phyloP scores from a whole-genome alignment of 2,329 filamentous ascomycete species.

The Penicillium sp. region DNA sequence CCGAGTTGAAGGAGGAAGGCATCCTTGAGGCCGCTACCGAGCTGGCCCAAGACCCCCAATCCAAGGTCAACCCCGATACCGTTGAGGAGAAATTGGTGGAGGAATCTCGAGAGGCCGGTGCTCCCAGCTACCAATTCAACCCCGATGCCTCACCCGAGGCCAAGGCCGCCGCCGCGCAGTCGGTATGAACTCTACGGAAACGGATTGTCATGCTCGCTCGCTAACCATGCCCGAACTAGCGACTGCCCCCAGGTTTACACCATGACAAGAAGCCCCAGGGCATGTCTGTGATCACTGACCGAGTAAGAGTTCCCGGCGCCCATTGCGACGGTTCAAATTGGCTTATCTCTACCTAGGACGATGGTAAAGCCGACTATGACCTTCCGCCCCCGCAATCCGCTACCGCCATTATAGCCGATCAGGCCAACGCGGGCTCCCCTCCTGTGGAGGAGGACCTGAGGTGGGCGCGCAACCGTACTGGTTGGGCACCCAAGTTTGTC shows the following conservation, averaged over 20 bases:
- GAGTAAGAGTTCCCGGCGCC: conserved; percentile 43
- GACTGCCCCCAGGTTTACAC: conserved; percentile 61
- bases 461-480: conserved; percentile 60
- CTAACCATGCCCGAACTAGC: conserved; percentile 41
- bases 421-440: conserved; percentile 52
- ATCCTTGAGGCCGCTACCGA: conserved; percentile 67
- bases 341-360: conserved; percentile 48
- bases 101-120: conserved; percentile 73
- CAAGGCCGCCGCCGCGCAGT: conserved; percentile 73
- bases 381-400: conserved; percentile 69
- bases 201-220: background rate
- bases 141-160: conserved; percentile 76
- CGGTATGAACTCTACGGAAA: conserved; percentile 52
- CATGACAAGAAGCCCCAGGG: conserved; percentile 43
- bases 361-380: conserved; percentile 66
- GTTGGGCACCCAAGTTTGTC: conserved; percentile 86
- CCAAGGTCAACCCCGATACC: conserved; percentile 61
- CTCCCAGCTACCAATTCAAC: conserved; percentile 78
- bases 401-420: conserved; percentile 44
- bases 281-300: conserved; percentile 66
- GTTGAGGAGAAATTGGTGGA: conserved; percentile 70
- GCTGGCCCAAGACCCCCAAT: conserved; percentile 56
- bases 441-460: conserved; percentile 53
- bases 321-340: background rate
- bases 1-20: conserved; percentile 76